A percentile compares a stretch with the other conserved stretches of the same genome.
Evolutionary conservation across 306 rosid species (phyloP).

Genomic region (Corylus heterophylla): DNA sequence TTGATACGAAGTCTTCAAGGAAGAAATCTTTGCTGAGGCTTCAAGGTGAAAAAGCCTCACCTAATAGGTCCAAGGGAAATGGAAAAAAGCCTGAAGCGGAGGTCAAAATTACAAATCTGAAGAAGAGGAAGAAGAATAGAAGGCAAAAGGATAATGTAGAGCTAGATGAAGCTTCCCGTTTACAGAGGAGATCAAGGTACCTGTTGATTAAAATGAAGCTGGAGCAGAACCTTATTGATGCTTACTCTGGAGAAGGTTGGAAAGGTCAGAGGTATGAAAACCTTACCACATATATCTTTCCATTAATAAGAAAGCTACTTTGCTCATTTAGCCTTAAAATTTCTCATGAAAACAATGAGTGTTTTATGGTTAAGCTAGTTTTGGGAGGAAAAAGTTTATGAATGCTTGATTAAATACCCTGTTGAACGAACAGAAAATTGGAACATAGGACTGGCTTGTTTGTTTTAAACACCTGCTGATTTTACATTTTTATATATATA

Average conservation of each 20-base stretch:
- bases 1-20: constrained; percentile 40
- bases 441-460: background rate
- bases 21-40: constrained; percentile 39
- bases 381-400: background rate
- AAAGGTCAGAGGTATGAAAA: constrained; percentile 81
- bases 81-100: constrained; percentile 38
- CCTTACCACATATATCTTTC: constrained; percentile 7
- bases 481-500: background rate
- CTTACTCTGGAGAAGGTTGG: constrained; percentile 96
- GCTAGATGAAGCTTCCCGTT: constrained; percentile 74
- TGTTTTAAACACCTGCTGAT: background rate
- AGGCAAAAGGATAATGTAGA: constrained; percentile 43
- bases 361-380: background rate
- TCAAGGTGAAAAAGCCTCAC: constrained; percentile 36
- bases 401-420: background rate
- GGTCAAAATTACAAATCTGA: constrained; percentile 34
- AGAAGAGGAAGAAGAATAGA: constrained; percentile 55
- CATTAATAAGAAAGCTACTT: background rate
- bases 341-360: background rate
- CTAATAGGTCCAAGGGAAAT: constrained; percentile 28
- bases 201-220: constrained; percentile 74
- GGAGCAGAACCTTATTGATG: constrained; percentile 95
- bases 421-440: background rate
- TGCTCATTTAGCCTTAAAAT: background rate
- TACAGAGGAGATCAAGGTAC: constrained; percentile 81